A percentile compares a stretch with the other conserved stretches of the same genome.
These are phyloP conservation scores for Stereocaulon alpinum DNA, from an alignment of 495 filamentous ascomycete species.

Conservation along the genomic window DNA sequence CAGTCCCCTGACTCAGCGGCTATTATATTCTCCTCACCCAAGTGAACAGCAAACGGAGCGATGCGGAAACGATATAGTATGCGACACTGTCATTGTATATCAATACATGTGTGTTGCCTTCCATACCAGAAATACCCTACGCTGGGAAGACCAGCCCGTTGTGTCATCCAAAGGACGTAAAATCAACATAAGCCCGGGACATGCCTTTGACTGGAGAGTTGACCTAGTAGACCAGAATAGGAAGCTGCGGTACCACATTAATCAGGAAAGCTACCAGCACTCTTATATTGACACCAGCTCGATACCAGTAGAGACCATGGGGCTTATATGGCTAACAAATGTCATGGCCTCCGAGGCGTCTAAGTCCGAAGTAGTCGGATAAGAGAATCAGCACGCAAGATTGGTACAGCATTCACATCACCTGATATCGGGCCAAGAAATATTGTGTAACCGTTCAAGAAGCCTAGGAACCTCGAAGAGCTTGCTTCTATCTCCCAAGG, in stretches of 20 bases:
- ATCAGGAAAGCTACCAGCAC: conserved; percentile 31
- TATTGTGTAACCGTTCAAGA: conserved; percentile 37
- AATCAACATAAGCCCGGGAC: conserved; percentile 5
- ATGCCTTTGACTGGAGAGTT: conserved; percentile 11
- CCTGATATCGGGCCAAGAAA: conserved; percentile 40
- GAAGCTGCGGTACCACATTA: conserved; percentile 35
- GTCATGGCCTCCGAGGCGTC: conserved; percentile 28
- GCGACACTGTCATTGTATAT: not conserved
- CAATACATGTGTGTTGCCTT: not conserved
- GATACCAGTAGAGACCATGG: conserved; percentile 37
- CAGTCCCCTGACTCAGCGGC: too few species aligned
- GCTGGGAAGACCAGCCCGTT: conserved; percentile 6
- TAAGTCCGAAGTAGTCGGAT: conserved; percentile 37
- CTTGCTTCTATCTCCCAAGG: conserved; percentile 43
- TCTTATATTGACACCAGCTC: conserved; percentile 32
- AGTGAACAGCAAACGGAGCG: not conserved
- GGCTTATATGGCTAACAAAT: conserved; percentile 31
- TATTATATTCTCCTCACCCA: not conserved
- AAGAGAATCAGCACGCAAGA: conserved; percentile 25
- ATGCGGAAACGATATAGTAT: not conserved
- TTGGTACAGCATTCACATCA: not conserved
- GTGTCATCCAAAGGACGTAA: conserved; percentile 8
- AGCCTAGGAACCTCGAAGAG: conserved; percentile 33
- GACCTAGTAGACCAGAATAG: conserved; percentile 26
- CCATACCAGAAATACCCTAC: not conserved